A percentile compares a stretch with the other conserved stretches of the same genome.
Evolutionary conservation across 192 early-diverging fungal species (phyloP).

Genomic region (Podochytrium sp.): DNA sequence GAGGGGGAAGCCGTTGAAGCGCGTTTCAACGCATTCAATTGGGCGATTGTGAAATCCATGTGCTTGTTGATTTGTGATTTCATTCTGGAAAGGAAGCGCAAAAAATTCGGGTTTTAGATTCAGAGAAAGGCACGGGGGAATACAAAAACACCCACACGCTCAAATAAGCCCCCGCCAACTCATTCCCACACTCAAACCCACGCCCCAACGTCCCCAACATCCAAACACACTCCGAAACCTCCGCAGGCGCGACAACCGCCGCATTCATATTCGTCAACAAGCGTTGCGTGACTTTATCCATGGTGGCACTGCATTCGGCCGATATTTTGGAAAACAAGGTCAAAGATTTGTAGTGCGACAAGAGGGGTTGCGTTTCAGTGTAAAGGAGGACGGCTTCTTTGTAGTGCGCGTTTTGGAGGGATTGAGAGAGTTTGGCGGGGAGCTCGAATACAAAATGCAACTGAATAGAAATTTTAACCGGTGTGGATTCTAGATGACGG

Average conservation of each 20-base stretch:
- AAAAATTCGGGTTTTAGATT: neutral
- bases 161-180: constrained; percentile 39
- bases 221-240: constrained; percentile 57
- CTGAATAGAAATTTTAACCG: constrained; percentile 30
- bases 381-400: constrained; percentile 79
- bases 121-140: neutral
- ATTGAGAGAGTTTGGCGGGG: constrained; percentile 71
- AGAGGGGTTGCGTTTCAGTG: constrained; percentile 66
- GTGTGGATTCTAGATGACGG: neutral
- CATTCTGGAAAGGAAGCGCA: neutral
- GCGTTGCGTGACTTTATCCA: constrained; percentile 67
- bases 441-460: constrained; percentile 90
- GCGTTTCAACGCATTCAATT: neutral
- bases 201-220: constrained; percentile 37
- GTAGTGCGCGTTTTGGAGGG: constrained; percentile 62
- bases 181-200: constrained; percentile 19
- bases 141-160: constrained; percentile 26
- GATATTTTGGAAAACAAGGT: constrained; percentile 80
- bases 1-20: neutral
- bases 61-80: constrained; percentile 12
- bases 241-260: constrained; percentile 23
- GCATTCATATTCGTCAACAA: constrained; percentile 59
- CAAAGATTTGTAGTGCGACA: constrained; percentile 79
- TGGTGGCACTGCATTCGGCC: constrained; percentile 78
- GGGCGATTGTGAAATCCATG: neutral